Evolutionary conservation across 495 filamentous ascomycete genomes (phyloP), one percentile per base, ranked within the genome.

Genomic region (Lophium mytilinum): DNA sequence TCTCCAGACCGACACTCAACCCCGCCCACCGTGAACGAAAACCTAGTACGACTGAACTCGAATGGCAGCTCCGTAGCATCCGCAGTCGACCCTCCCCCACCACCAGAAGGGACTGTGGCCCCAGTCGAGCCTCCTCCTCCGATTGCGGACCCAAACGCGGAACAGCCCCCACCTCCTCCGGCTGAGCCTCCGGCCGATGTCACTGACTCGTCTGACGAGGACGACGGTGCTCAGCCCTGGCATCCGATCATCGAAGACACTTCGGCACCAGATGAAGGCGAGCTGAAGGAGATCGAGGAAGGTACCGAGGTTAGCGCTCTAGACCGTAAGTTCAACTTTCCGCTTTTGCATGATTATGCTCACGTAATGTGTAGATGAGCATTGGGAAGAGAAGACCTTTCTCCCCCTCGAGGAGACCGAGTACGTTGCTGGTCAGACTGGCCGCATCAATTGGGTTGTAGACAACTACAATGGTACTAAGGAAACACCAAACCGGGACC

Each of bases 331-430:
- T 72, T 36, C 10, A 3, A 46, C 11, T 54, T 18, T 17, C 8
- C 30, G 12, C 40, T 50, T 0, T 48, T 14, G 21, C 9, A 30
- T 1, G 45, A 48, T 9, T 24, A 49, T 19, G 36, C 41, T 55
- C 12, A 46, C 15, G 36, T 21, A 39, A 24, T 11, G 34, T 11
- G 15, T 56, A 80, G 77, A 83, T 67, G 66, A 73, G 9, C 77
- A 83, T 59, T 86, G 81, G 80, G 80, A 84, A 63, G 72, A 70
- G 34, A 76, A 78, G 64, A 78, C 82, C 30, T 83, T 79, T 57
- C 69, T 74, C 7, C 69, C 76, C 1, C 73, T 85, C 9, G 76
- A 84, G 14, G 83, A 86, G 57, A 80, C 80, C 1, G 81, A 84
- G 59, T 78, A 82, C 60, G 65, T 67, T 11, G 76, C 80, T 7